These are phyloP conservation scores for Naegleria lovaniensis DNA, from an alignment of 208 protist genomes.

Conservation along the genomic window DNA sequence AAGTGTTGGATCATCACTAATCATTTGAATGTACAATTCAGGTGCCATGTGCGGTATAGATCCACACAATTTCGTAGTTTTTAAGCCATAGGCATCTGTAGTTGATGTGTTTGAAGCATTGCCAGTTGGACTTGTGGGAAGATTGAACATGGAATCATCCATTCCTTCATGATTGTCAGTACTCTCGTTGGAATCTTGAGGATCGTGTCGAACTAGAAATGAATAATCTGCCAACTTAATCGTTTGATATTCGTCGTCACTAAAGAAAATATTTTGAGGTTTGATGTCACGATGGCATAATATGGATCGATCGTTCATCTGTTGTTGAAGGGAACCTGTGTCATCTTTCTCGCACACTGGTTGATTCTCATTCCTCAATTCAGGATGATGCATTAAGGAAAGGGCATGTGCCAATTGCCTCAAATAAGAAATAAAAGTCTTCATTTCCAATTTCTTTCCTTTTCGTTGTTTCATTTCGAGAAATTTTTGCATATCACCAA, in stretches of 20 bases:
- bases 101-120: too few species aligned
- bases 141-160: background rate
- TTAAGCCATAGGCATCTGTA: background rate
- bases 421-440: background rate
- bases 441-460: background rate
- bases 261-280: constrained; percentile 3
- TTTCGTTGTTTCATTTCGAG: background rate
- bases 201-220: background rate
- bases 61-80: background rate
- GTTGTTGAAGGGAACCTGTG: too few species aligned
- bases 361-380: background rate
- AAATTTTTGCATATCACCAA: background rate
- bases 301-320: background rate
- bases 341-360: too few species aligned
- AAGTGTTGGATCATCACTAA: background rate
- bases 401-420: background rate
- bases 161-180: background rate
- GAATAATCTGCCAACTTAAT: background rate
- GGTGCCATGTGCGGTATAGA: background rate
- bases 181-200: background rate
- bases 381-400: background rate
- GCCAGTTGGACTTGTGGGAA: too few species aligned
- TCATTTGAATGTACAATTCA: background rate
- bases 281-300: background rate
- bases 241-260: background rate